phyloP scores from a whole-genome alignment of 2,329 filamentous ascomycete genomes.

The Ceratocystiopsis sp. region DNA sequence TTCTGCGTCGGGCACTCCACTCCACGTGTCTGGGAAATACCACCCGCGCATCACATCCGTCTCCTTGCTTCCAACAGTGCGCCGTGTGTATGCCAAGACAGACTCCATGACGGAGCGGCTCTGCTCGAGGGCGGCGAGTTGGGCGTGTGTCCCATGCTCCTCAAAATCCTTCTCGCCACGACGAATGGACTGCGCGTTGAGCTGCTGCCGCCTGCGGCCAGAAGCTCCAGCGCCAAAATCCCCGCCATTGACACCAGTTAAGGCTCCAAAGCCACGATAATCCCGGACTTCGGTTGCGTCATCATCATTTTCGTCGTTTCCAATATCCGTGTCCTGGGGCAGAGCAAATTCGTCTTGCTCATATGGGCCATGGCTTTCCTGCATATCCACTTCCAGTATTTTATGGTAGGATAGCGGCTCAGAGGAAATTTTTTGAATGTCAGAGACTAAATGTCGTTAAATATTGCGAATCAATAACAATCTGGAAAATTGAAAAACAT shows the following conservation, averaged over 20 bases:
- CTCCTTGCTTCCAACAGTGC: too few relatives aligned
- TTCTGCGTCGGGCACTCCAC: conserved; percentile 12
- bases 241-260: conserved; percentile 11
- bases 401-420: too few relatives aligned
- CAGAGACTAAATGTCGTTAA: too few relatives aligned
- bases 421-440: too few relatives aligned
- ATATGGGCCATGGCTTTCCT: too few relatives aligned
- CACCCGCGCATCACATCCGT: conserved; percentile 51
- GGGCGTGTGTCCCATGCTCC: conserved; percentile 69
- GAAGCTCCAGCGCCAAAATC: neutral
- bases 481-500: too few relatives aligned
- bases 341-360: too few relatives aligned
- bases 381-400: too few relatives aligned
- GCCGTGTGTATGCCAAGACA: conserved; percentile 58
- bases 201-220: neutral
- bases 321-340: too few relatives aligned
- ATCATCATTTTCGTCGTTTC: conserved; percentile 10
- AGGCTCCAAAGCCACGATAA: conserved; percentile 53
- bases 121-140: conserved; percentile 60
- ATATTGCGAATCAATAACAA: too few relatives aligned
- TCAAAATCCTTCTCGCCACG: conserved; percentile 97
- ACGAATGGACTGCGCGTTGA: conserved; percentile 48
- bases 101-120: conserved; percentile 81
- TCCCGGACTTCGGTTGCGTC: conserved; percentile 50
- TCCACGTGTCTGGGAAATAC: conserved; percentile 51